These are phyloP conservation scores for Tricholoma flavovirens DNA, from an alignment of 768 basidiomycete species.

Conservation along the genomic window DNA sequence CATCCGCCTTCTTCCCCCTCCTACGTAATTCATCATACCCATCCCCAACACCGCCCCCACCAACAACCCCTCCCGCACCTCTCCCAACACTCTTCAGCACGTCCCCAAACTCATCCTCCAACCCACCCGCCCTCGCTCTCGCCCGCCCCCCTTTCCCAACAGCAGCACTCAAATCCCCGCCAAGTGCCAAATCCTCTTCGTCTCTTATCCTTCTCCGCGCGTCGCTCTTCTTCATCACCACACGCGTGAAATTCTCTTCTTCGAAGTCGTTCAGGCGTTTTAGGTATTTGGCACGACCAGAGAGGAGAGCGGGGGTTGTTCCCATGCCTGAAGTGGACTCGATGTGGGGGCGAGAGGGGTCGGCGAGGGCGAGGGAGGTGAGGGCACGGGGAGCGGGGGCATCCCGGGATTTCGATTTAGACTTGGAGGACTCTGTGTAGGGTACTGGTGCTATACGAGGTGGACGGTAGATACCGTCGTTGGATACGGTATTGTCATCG, in stretches of 20 bases:
- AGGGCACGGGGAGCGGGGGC: constrained; percentile 62
- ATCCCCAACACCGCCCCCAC: constrained; percentile 49
- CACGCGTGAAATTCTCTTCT: too few species aligned
- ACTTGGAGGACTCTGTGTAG: constrained; percentile 50
- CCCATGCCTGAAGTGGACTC: constrained; percentile 76
- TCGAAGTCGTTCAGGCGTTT: constrained; percentile 9
- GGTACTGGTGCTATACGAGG: constrained; percentile 88
- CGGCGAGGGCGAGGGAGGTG: constrained; percentile 53
- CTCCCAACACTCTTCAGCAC: constrained; percentile 60
- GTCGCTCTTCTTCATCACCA: constrained; percentile 55
- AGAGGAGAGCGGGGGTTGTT: constrained; percentile 47
- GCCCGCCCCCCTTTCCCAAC: constrained; percentile 42
- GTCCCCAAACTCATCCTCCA: constrained; percentile 84
- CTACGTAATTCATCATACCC: constrained; percentile 4
- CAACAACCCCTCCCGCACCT: constrained; percentile 29
- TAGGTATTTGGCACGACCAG: constrained; percentile 73
- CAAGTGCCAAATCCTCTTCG: constrained; percentile 84
- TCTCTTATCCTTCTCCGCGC: constrained; percentile 64
- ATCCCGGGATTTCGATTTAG: constrained; percentile 44
- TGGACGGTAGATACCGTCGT: constrained; percentile 68
- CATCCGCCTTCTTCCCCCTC: constrained; percentile 4
- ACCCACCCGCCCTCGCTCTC: constrained; percentile 58
- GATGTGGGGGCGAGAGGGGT: constrained; percentile 61
- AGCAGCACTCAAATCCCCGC: constrained; percentile 51
- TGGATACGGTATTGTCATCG: not conserved